phyloP scores from a whole-genome alignment of 345 rosid genomes.

The Aegle marmelos region DNA sequence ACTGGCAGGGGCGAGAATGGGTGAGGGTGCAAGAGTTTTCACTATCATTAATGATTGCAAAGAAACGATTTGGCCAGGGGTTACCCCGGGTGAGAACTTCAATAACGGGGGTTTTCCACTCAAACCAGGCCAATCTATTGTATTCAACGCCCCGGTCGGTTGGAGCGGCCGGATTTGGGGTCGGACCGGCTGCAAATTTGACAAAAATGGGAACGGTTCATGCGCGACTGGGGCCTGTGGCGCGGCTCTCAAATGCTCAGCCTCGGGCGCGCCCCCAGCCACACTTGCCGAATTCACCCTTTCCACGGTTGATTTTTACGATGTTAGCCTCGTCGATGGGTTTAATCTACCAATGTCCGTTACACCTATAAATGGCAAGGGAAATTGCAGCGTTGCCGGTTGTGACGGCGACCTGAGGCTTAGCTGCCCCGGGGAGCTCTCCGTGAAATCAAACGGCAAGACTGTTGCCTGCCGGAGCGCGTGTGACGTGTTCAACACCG shows the following conservation, averaged over 20 bases:
- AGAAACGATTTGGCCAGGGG: constrained; percentile 77
- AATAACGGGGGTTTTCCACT: constrained; percentile 59
- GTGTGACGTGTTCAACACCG: constrained; percentile 83
- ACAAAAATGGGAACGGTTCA: constrained; percentile 52
- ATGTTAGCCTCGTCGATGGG: constrained; percentile 94
- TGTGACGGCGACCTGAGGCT: constrained; percentile 58
- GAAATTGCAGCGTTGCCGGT: constrained; percentile 63
- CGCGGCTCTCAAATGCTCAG: constrained; percentile 49
- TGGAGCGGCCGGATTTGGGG: constrained; percentile 96
- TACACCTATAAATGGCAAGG: constrained; percentile 60
- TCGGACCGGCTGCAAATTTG: constrained; percentile 69
- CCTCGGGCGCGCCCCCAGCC: constrained; percentile 65
- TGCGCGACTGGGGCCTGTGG: constrained; percentile 88
- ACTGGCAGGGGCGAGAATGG: constrained; percentile 36
- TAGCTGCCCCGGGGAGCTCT: constrained; percentile 60
- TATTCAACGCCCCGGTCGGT: constrained; percentile 54
- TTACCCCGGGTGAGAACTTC: constrained; percentile 53
- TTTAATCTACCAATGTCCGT: constrained; percentile 68
- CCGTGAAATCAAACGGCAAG: constrained; percentile 57
- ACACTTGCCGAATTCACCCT: constrained; percentile 86
- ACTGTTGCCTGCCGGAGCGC: constrained; percentile 75
- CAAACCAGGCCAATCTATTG: constrained; percentile 53
- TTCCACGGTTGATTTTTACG: constrained; percentile 50
- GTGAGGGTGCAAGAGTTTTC: constrained; percentile 51
- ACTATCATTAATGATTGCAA: constrained; percentile 68